Base-by-base conservation (phyloP, 1,139 yeast genomes). In the Pichia sp. region DNA sequence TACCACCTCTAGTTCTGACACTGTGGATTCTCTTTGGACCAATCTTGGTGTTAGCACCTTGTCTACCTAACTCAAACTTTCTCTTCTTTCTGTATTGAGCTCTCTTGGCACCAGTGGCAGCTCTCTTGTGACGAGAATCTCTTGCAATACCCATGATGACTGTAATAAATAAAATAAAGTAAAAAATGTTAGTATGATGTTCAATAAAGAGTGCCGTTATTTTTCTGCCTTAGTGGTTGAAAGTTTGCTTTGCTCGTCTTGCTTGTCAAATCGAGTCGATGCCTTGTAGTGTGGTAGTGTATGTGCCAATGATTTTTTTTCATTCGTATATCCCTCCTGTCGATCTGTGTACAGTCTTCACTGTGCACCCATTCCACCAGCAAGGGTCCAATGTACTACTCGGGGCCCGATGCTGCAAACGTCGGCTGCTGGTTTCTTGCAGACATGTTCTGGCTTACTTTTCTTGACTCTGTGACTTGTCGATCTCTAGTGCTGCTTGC, bases 1-100 rank as follows among this genome's bases (percentile, higher is more conserved):
- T 92, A 78, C 99, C 99, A 81, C 99, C 99, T 83, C 99, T 93
- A 77, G 97, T 90, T 85, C 99, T 95, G 73, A 93, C 98, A 70
- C 95, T 72, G 86, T 95, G 99, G 75, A 93, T 91, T 84, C 99
- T 90, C 90, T 93, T 93, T 71, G 95, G 80, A 75, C 99, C 99
- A 73, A 93, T 92, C 85, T 90, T 91, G 83, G 99, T 93, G 93
- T 88, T 90, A 75, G 99, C 96, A 72, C 97, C 85, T 84, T 93
- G 99, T 84, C 99, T 95, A 73, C 99, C 99, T 79, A 89, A 87
- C 83, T 95, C 99, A 76, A 93, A 95, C 96, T 93, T 93, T 86
- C 99, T 86, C 97, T 93, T 93, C 93, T 93, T 93, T 89, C 99
- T 92, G 95, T 86, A 90, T 81, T 90, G 96, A 80, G 99, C 98